Evolutionary conservation across 768 basidiomycete species (phyloP), one percentile per base, ranked within the genome.

Genomic region (Kondoa subrosea): DNA sequence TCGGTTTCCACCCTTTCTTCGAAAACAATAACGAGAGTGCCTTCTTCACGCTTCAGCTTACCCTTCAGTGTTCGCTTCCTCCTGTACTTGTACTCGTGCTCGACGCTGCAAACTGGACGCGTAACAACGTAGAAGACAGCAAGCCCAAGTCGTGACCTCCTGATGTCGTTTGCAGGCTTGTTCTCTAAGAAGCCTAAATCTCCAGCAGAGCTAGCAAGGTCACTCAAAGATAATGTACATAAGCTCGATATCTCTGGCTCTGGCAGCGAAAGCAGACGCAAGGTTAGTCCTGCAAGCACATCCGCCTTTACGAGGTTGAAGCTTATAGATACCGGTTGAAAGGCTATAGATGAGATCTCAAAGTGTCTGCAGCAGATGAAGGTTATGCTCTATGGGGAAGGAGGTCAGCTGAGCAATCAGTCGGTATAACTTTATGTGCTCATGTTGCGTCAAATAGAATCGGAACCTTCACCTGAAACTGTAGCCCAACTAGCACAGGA

Each of bases 401-500:
- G 88, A 68, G 91, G 90, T 89, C 70, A 69, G 82, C 58, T 65
- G 27, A 65, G 40, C 66, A 59, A 33, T 34, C 30, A 56, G 63
- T 4, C 21, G 29, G 29, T 4, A 29, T 29, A 8, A 31, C 30
- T 4, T 31, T 4, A 34, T 16, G 32, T 30, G 17, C 3, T 3
- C 34, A 31, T 40, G 17, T 3, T 14, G n/a, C 29, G 1, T 12
- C 16, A 40, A 27, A 21, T 69, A 76, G 76, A 76, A 31, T 72
- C 74, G 85, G 91, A 92, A 69, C 88, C 91, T 4, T 79, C 86
- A 17, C 88, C 91, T 0, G 93, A 97, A 73, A 80, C 89, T 33
- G 83, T 96, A 57, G 91, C 92, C 4, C 92, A 96, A 76, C 84
- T 97, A 14, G 88, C 93, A 0, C 91, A 96, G 75, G 93, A 97